phyloP scores from a whole-genome alignment of 345 rosid genomes.

The Hevea brasiliensis region DNA sequence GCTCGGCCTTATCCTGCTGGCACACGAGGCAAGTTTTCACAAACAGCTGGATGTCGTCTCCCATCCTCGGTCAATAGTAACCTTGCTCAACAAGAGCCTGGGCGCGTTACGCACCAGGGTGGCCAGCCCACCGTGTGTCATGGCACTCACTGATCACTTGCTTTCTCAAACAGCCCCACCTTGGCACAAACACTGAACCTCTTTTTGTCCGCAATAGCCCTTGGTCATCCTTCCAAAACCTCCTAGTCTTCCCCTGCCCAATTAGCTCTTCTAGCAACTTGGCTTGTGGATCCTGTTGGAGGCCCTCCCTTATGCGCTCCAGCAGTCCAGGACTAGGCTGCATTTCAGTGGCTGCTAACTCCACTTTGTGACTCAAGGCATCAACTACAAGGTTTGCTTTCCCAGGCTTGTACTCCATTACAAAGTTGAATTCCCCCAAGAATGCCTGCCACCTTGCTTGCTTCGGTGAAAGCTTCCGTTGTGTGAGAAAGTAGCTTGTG shows the following conservation, averaged over 20 bases:
- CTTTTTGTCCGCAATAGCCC: too few species aligned
- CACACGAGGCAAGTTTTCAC: background rate
- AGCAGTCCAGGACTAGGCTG: background rate
- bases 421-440: background rate
- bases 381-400: background rate
- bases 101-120: too few species aligned
- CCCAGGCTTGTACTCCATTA: background rate
- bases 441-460: background rate
- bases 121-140: background rate
- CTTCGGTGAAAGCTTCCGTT: background rate
- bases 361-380: too few species aligned
- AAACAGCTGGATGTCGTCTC: background rate
- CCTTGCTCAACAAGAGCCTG: background rate
- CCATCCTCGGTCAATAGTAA: background rate
- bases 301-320: too few species aligned
- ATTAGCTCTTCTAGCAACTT: too few species aligned
- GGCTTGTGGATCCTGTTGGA: background rate
- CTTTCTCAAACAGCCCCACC: background rate
- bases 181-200: background rate
- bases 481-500: background rate
- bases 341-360: background rate
- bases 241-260: too few species aligned
- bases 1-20: too few species aligned
- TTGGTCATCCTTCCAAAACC: too few species aligned
- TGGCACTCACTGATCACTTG: background rate